These are phyloP conservation scores for Senecio squalidus DNA, from an alignment of 140 eudicot species.

Conservation along the genomic window DNA sequence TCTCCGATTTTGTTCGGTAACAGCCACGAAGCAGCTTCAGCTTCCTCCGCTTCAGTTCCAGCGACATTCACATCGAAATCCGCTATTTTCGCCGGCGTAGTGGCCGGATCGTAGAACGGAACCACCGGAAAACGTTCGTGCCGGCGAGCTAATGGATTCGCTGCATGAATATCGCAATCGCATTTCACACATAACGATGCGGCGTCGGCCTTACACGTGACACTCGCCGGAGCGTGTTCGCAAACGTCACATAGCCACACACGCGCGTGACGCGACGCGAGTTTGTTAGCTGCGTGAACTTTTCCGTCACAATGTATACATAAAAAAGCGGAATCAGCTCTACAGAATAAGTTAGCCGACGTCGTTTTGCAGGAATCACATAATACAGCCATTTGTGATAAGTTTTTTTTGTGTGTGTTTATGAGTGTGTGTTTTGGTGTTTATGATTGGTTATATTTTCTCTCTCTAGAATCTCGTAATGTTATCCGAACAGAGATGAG, in stretches of 20 bases:
- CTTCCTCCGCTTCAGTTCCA: conserved; percentile 77
- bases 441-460: not conserved
- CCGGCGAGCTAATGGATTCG: conserved; percentile 77
- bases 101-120: conserved; percentile 57
- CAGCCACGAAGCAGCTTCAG: conserved; percentile 77
- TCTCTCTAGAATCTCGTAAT: conserved; percentile 16
- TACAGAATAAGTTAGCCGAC: conserved; percentile 63
- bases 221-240: conserved; percentile 80
- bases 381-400: conserved; percentile 29
- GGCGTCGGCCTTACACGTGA: conserved; percentile 92
- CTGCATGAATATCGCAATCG: conserved; percentile 79
- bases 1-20: no score
- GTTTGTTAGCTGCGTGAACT: conserved; percentile 88
- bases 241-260: conserved; percentile 94
- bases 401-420: not conserved
- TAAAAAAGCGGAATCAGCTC: conserved; percentile 76
- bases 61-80: conserved; percentile 25
- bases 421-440: not conserved
- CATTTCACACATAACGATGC: conserved; percentile 69
- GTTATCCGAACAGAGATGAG: conserved; percentile 7
- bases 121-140: conserved; percentile 75
- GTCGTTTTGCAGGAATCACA: conserved; percentile 77
- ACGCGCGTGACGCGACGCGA: conserved; percentile 87
- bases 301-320: conserved; percentile 62
- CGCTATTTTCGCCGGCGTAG: conserved; percentile 17